These are phyloP conservation scores for Naganishia kalamii DNA, from an alignment of 768 basidiomycete species.

Conservation along the genomic window DNA sequence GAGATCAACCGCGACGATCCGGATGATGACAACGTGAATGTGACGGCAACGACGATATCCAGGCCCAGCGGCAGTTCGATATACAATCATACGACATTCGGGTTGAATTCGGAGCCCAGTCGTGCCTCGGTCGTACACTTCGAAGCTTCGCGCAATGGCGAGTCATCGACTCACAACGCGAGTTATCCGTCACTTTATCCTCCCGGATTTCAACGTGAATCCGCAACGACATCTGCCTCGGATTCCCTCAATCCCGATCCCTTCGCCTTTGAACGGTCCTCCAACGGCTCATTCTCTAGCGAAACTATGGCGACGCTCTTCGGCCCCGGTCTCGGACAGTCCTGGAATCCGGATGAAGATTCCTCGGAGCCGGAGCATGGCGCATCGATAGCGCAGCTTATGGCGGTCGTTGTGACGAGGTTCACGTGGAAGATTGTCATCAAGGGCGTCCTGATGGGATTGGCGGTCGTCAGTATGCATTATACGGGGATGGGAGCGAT, in stretches of 20 bases:
- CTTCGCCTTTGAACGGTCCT: constrained; percentile 4
- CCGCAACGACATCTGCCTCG: neutral
- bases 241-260: neutral
- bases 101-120: neutral
- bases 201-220: neutral
- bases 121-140: constrained; percentile 5
- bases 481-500: constrained; percentile 17
- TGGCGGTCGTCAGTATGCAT: constrained; percentile 15
- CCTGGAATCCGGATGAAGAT: neutral
- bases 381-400: neutral
- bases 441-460: constrained; percentile 14
- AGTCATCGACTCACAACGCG: neutral
- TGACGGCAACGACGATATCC: neutral
- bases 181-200: neutral
- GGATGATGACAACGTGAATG: neutral
- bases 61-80: neutral
- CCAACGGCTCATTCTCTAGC: neutral
- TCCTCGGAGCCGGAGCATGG: neutral
- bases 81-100: neutral
- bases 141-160: neutral
- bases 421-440: constrained; percentile 8
- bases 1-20: neutral
- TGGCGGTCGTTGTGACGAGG: neutral
- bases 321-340: neutral
- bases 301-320: constrained; percentile 8